Base-by-base conservation (phyloP, 345 rosid genomes). In the Eucalyptus paniculata region DNA sequence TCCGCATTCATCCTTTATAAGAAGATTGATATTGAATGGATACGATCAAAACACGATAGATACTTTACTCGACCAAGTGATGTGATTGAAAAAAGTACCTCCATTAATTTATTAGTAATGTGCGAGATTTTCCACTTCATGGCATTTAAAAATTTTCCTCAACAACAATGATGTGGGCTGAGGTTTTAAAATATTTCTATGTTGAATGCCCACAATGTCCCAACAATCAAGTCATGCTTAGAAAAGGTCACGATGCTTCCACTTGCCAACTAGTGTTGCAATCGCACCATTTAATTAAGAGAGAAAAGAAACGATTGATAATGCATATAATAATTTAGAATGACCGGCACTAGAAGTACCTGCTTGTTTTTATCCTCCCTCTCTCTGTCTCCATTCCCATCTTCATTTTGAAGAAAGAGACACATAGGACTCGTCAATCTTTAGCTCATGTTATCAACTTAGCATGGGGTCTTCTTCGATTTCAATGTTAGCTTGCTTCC, bases 41-140 rank as follows among this genome's bases (percentile, higher is more conserved):
- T 6, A 11, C 47, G 4, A 2, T 18, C 5, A 3, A 5, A 11
- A 72, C 3, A 19, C 42, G 13, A 2, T 3, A 9, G 30, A 34
- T 11, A 72, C 26, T 18, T 72, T 9, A 72, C 82, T 21, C 14
- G 3, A 19, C 7, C 26, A 5, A 6, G 44, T 34, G 26, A 18
- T 72, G 42, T 5, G 82, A 21, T 72, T 19, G 42, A 72, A 34
- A 14, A 72, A 34, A 37, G 26, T 18, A 18, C 45, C 24, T 34
- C 7, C 8, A 11, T 19, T 5, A 19, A 6, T 34, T 34, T 19
- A 34, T 17, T 19, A 72, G 26, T 34, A 7, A 3, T 5, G 82
- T 2, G 26, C 8, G 26, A 62, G 9, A 77, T 77, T 77, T 77
- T 77, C 83, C 24, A 2, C 47, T 21, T 12, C 9, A 77, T 12